Base-by-base conservation (phyloP, 176 grass and related monocot genomes). In the Olyra latifolia region DNA sequence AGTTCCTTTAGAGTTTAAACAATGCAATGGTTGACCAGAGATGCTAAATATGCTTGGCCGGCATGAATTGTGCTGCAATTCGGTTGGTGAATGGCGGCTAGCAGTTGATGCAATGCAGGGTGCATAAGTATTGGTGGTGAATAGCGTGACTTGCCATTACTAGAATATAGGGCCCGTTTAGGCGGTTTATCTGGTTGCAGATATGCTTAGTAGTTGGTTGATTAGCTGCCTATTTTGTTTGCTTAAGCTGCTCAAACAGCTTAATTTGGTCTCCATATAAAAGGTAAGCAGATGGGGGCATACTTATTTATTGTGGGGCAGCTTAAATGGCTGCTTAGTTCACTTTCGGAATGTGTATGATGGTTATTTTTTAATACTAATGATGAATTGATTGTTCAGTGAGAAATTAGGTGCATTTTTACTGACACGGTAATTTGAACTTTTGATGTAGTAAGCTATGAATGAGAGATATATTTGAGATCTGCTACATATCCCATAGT, bases 161-260 rank as follows among this genome's bases (percentile, higher is more conserved):
- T 76, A 12, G 29, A 76, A 56, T 73, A 12, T 22, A 23, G 1
- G 13, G 5, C 8, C 10, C 35, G 25, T 49, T 67, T 60, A 53
- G 13, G 64, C 3, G 1, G 12, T 44, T 59, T 76, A 11, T 69
- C 38, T 74, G 13, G 41, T 19, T 49, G 41, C 19, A 0, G 8
- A 11, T 12, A n/a, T 88, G 29, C 42, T 74, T 69, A 62, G 78
- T 38, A 69, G 78, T 38, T 49, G 55, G 43, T 32, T 35, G 23
- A 74, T 50, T 41, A 79, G 52, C 2, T 35, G 49, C 42, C 54
- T 59, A 14, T 49, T 29, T 55, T 19, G 28, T 49, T 66, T 59
- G 13, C 61, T 48, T 55, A 8, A 60, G 29, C 30, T 74, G 64
- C 4, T 1, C 13, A 66, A 50, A 59, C 40, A 0, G 2, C 65